phyloP scores from a whole-genome alignment of 2,329 filamentous ascomycete genomes.

The Neofusicoccum umdonicola region DNA sequence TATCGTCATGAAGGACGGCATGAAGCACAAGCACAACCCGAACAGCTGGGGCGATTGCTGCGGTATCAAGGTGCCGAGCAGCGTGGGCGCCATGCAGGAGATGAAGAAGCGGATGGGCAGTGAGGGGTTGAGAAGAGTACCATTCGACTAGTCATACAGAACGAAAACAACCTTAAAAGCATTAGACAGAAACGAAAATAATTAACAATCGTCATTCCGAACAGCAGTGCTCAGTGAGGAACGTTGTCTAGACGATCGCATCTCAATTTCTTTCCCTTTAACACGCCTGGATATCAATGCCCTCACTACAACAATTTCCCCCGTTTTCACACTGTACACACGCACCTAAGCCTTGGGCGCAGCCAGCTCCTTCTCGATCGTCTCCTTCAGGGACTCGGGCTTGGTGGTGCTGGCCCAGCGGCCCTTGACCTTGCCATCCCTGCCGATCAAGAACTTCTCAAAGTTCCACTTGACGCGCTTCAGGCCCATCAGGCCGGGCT shows the following conservation, averaged over 20 bases:
- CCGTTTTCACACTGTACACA: neutral
- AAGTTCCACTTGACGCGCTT: constrained; percentile 99
- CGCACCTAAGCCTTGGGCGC: neutral
- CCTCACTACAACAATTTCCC: neutral
- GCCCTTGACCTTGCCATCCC: constrained; percentile 79
- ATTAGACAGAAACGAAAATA: neutral
- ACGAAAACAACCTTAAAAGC: neutral
- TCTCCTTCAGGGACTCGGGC: constrained; percentile 74
- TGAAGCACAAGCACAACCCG: constrained; percentile 67
- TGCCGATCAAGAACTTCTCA: constrained; percentile 91
- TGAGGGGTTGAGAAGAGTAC: constrained; percentile 67
- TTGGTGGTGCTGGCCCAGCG: constrained; percentile 87
- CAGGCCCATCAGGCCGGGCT: constrained; percentile 80
- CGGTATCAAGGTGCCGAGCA: constrained; percentile 94
- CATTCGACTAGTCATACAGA: constrained; percentile 63
- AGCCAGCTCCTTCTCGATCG: constrained; percentile 70
- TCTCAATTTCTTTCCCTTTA: neutral
- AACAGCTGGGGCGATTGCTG: constrained; percentile 90
- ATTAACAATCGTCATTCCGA: neutral
- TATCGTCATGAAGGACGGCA: constrained; percentile 63
- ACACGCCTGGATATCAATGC: constrained; percentile 11
- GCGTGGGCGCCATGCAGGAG: constrained; percentile 85
- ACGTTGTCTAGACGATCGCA: neutral
- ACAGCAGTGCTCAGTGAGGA: neutral
- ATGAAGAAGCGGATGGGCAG: constrained; percentile 71